phyloP scores from a whole-genome alignment of 345 rosid species.

The Citrus trifoliata region DNA sequence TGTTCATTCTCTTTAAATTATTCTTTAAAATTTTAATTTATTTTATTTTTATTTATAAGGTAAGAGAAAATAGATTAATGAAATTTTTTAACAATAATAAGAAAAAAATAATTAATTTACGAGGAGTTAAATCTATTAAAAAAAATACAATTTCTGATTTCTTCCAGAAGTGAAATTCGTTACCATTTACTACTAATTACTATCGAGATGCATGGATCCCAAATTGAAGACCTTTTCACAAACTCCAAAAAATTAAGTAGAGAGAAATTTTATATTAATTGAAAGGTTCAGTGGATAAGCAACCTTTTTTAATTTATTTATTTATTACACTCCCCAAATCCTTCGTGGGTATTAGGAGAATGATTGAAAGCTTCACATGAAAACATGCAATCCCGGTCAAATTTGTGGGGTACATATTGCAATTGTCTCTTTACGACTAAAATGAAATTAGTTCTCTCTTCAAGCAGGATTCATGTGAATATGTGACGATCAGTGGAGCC shows the following conservation, averaged over 20 bases:
- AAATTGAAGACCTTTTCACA: not conserved
- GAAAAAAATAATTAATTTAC: too few relatives aligned
- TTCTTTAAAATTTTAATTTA: too few relatives aligned
- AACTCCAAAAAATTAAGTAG: not conserved
- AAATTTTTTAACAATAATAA: too few relatives aligned
- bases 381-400: slow-evolving; percentile 7
- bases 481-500: not conserved
- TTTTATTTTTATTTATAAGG: too few relatives aligned
- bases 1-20: too few relatives aligned
- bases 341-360: not conserved
- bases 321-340: slow-evolving; percentile 4
- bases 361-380: slow-evolving; percentile 6
- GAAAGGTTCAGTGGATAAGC: not conserved
- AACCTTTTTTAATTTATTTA: not conserved
- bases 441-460: not conserved
- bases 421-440: not conserved
- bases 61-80: too few relatives aligned
- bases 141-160: not conserved
- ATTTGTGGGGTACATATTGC: not conserved
- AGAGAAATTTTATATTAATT: not conserved
- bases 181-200: not conserved
- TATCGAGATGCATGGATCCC: not conserved
- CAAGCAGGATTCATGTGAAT: not conserved
- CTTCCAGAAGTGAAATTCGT: not conserved
- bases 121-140: too few relatives aligned